Evolutionary conservation across 352 stramenopile genomes (phyloP).

Genomic region (Phytophthora pluvialis): DNA sequence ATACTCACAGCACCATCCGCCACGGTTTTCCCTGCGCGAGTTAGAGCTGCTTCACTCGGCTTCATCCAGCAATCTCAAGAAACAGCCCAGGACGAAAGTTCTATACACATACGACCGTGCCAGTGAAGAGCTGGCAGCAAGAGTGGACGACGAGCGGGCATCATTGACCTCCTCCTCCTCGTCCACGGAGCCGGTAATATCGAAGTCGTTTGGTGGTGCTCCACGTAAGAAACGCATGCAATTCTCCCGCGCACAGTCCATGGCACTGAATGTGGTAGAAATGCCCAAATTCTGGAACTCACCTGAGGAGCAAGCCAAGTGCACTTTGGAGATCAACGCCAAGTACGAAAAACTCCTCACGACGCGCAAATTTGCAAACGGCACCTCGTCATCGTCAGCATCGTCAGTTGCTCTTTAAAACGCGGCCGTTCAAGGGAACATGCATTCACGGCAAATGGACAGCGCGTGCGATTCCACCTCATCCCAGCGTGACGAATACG

Average conservation of each 20-base stretch:
- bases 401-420: conserved; percentile 33
- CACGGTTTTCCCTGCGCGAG: conserved; percentile 56
- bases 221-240: conserved; percentile 21
- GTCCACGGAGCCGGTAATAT: conserved; percentile 10
- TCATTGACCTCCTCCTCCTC: conserved; percentile 22
- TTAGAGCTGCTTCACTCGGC: conserved; percentile 36
- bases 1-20: conserved; percentile 61
- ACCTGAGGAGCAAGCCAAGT: conserved; percentile 39
- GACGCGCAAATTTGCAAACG: conserved; percentile 30
- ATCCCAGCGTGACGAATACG: not conserved
- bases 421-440: not conserved
- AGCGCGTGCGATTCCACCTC: not conserved
- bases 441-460: not conserved
- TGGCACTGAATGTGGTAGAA: conserved; percentile 51
- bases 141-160: conserved; percentile 29
- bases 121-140: conserved; percentile 34
- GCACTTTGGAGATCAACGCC: conserved; percentile 46
- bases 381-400: conserved; percentile 31
- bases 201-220: conserved; percentile 17
- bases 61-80: conserved; percentile 36
- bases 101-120: conserved; percentile 41
- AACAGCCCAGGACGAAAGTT: conserved; percentile 28
- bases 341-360: conserved; percentile 54
- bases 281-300: conserved; percentile 51
- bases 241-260: conserved; percentile 36